A percentile compares a stretch with the other conserved stretches of the same genome.
phyloP scores from a whole-genome alignment of 2,329 filamentous ascomycete genomes.

The Diaporthe helianthi region DNA sequence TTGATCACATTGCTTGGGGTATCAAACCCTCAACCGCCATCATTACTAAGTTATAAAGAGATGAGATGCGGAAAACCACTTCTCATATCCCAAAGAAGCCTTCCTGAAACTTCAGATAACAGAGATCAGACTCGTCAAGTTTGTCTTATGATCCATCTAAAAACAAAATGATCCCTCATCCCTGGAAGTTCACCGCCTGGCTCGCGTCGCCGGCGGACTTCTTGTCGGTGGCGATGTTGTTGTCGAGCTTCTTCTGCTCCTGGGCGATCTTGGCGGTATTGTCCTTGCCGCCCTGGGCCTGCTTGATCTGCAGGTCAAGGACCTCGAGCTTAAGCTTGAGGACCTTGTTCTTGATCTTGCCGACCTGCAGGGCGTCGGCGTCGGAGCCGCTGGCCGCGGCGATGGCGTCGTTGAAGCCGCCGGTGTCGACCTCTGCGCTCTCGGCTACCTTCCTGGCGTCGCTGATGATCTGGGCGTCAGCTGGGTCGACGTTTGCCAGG shows the following conservation, averaged over 20 bases:
- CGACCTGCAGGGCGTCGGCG: constrained; percentile 52
- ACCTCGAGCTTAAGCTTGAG: constrained; percentile 63
- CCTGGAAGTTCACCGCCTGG: constrained; percentile 47
- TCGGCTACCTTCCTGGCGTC: constrained; percentile 58
- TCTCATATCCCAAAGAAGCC: background rate
- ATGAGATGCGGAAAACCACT: background rate
- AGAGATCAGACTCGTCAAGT: background rate
- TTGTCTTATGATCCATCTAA: background rate
- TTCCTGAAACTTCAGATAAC: background rate
- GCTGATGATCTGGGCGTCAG: constrained; percentile 59
- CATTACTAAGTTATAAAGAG: constrained; percentile 14
- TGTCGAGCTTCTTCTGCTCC: constrained; percentile 60
- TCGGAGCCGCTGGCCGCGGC: constrained; percentile 51
- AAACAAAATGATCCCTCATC: constrained; percentile 23
- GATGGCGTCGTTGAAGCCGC: constrained; percentile 62
- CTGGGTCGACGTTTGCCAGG: constrained; percentile 53
- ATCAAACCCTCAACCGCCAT: constrained; percentile 27
- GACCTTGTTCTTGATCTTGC: constrained; percentile 45
- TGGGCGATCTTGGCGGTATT: constrained; percentile 51
- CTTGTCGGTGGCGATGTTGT: constrained; percentile 54
- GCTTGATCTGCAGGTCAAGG: constrained; percentile 57
- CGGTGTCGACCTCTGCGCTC: constrained; percentile 56
- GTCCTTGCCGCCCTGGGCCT: constrained; percentile 54
- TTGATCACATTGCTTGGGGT: constrained; percentile 23
- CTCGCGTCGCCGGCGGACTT: constrained; percentile 45